Percentiles rank a stretch among this genome's conserved stretches.
These are phyloP conservation scores for Fragaria iinumae DNA, from an alignment of 306 rosid genomes.

Conservation along the genomic window DNA sequence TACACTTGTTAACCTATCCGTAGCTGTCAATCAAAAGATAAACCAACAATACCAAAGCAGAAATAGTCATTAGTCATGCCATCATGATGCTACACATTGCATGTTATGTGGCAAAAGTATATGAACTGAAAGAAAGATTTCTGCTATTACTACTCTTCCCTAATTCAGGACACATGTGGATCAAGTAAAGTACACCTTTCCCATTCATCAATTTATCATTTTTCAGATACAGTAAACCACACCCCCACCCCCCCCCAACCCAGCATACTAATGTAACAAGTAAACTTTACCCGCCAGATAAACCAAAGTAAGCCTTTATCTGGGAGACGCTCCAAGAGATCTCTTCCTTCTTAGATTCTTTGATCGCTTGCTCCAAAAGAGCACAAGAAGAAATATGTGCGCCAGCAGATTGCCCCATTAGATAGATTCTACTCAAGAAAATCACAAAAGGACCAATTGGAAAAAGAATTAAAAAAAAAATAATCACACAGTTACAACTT, in stretches of 20 bases:
- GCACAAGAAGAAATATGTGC: conserved; percentile 91
- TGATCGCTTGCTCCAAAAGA: conserved; percentile 74
- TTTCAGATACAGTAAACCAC: conserved; percentile 5
- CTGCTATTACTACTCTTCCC: background rate
- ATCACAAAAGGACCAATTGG: background rate
- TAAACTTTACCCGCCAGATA: conserved; percentile 87
- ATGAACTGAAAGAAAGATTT: background rate
- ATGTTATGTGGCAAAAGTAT: background rate
- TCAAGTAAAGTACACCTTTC: background rate
- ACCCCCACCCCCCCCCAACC: background rate
- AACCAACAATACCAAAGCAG: conserved; percentile 22
- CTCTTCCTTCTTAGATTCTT: conserved; percentile 48
- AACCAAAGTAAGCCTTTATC: conserved; percentile 83
- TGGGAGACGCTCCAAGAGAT: conserved; percentile 61
- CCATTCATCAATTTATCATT: background rate
- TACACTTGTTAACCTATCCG: conserved; percentile 19
- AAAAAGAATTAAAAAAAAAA: background rate
- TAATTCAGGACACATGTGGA: background rate
- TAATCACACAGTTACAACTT: conserved; percentile 21
- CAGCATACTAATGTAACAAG: conserved; percentile 8
- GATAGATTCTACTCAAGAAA: conserved; percentile 60
- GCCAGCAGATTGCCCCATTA: conserved; percentile 99
- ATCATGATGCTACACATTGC: background rate
- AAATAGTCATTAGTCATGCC: conserved; percentile 5
- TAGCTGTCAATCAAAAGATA: conserved; percentile 24